Evolutionary conservation across 2,329 filamentous ascomycete species (phyloP).

Genomic region (Fusarium torreyae): DNA sequence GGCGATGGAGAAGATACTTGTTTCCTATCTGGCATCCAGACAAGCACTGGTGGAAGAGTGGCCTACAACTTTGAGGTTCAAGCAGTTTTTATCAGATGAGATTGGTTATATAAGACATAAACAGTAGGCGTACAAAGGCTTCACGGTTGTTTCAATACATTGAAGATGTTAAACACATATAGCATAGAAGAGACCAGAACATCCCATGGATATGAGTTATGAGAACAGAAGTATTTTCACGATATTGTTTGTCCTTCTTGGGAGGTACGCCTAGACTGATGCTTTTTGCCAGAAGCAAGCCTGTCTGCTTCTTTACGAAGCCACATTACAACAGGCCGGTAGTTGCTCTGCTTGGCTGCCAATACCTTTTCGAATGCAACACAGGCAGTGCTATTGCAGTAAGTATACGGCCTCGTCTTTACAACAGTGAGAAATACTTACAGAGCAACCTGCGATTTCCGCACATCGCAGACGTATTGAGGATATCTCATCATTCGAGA

Average conservation of each 20-base stretch:
- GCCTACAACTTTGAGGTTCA: conserved; percentile 51
- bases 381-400: conserved; percentile 71
- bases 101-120: not conserved
- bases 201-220: not conserved
- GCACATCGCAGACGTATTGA: conserved; percentile 72
- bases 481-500: conserved; percentile 62
- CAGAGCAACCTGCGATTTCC: conserved; percentile 73
- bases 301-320: conserved; percentile 66
- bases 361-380: conserved; percentile 80
- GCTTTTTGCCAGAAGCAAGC: conserved; percentile 46
- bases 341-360: conserved; percentile 78
- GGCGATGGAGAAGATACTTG: conserved; percentile 74
- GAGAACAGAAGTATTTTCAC: not conserved
- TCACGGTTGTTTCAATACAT: not conserved
- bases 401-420: not conserved
- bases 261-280: not conserved
- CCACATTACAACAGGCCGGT: conserved; percentile 77
- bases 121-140: not conserved
- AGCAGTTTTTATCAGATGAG: not conserved
- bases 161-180: not conserved
- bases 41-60: conserved; percentile 72
- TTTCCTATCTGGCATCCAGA: conserved; percentile 71
- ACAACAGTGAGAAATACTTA: conserved; percentile 58
- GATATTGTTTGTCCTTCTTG: not conserved
- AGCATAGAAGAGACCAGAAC: not conserved